Base-by-base conservation (phyloP, 108 stramenopile species). In the Nitzschia sp. region DNA sequence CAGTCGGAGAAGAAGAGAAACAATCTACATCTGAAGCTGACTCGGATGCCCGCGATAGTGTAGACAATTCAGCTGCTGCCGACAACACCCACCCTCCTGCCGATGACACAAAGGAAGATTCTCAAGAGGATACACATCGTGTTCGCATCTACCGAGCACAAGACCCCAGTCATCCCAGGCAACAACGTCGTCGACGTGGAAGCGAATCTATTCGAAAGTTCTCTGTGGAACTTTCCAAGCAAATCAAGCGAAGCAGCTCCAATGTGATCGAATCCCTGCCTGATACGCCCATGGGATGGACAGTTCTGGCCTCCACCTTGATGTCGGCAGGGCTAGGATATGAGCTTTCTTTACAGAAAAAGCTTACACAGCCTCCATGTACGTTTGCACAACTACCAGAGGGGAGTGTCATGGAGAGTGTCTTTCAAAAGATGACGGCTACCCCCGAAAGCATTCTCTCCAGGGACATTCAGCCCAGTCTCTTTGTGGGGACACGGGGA, bases 401-500 rank as follows among this genome's bases (percentile, higher is more conserved):
- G 12, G 59, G 71, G 10, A 43, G 44, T 54, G 54, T 64, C 53
- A 65, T 78, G 58, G 37, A 54, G 19, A 42, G 48, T 10, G 72
- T 76, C 17, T 61, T 79, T 40, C 3, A 57, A 10, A 55, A 68
- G 50, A 44, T 86, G 41, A 80, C 82, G 0, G 48, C 43, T 17
- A 57, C 59, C 0, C 69, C 76, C 26, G 65, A 70, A 3, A 75
- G 80, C 10, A 87, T 90, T 55, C 73, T 90, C 11, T 54, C 82
- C 46, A 70, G 88, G 25, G 41, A 77, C 12, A 85, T 91, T 57
- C 78, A 73, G 24, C 92, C 92, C 41, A 77, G 75, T 64, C 64
- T 94, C 46, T 83, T 90, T 59, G 81, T 94, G 6, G 92, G 92
- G 1, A 90, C 92, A 15, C 70, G 92, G 53, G 88, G 83, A 1